Evolutionary conservation across 2,329 filamentous ascomycete species (phyloP), one percentile per base, ranked within the genome.

Genomic region (Biscogniauxia mediterranea): DNA sequence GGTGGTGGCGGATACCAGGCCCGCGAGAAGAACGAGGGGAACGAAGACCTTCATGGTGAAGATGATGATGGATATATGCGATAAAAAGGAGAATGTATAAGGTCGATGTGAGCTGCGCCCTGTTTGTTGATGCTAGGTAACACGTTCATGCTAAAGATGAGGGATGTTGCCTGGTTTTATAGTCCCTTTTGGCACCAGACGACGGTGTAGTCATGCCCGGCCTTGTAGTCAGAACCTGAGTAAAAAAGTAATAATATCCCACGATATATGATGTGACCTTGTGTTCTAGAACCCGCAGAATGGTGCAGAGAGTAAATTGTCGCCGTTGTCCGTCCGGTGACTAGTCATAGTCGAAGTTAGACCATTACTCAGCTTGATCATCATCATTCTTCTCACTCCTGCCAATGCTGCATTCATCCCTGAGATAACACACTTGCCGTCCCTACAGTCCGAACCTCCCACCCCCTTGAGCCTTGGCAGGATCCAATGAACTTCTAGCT

Each of bases 31-130:
- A 54, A 70, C 65, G 11, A 74, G 57, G 15, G 69, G 23, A 52
- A 63, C 19, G 15, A 66, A 58, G 55, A 68, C 57, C 66, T 70
- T 73, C 73, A 75, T 75, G 26, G 50, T 61, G 54, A 26, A 53
- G 26, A 32, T 32, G 20, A 17, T 19, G 38, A 32, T 19, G 38
- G 23, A 23, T 19, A 50, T 52, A 5, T 26, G 52, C 11, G 28
- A 32, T 32, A 54, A 57, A 15, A 57, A 17, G 9, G 55, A 38
- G 28, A 19, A 53, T 52, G 15, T 38, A 51, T 23, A 20, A 54
- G 28, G 28, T 56, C 28, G 25, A 17, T 19, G 23, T 20, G 64
- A 49, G 52, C 58, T 57, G 60, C 59, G 46, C 52, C 53, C 62
- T 55, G 52, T 66, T 66, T 64, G 62, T 62, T 61, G 28, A 46